These are phyloP conservation scores for Xylogone sp. DNA, from an alignment of 2,329 filamentous ascomycete genomes.

Conservation along the genomic window DNA sequence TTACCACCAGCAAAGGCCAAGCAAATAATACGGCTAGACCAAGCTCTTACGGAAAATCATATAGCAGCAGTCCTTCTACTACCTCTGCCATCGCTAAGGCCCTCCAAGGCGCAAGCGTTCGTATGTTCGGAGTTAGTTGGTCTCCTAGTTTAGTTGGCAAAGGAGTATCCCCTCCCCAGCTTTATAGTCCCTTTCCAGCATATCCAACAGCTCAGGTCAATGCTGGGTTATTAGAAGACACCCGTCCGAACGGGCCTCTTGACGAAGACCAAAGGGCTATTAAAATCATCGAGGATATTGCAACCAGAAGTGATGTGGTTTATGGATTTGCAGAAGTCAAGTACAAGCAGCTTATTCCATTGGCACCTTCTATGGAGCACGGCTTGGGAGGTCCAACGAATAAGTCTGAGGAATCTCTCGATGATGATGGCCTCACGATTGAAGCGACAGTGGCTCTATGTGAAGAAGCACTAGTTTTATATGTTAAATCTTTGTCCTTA, in stretches of 20 bases:
- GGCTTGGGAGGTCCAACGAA: constrained; percentile 63
- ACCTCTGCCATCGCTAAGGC: constrained; percentile 93
- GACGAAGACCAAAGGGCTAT: constrained; percentile 81
- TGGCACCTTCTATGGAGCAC: constrained; percentile 74
- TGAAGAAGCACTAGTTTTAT: constrained; percentile 91
- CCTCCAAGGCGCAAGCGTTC: constrained; percentile 83
- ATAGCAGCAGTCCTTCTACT: constrained; percentile 69
- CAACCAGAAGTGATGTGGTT: constrained; percentile 90
- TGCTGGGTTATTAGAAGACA: constrained; percentile 63
- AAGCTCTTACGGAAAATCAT: constrained; percentile 78
- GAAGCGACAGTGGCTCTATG: constrained; percentile 85
- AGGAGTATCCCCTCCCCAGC: constrained; percentile 67
- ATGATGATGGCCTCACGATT: constrained; percentile 73
- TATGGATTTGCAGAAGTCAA: constrained; percentile 98
- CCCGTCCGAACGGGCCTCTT: constrained; percentile 53
- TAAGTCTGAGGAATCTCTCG: constrained; percentile 46
- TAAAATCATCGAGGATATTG: constrained; percentile 84
- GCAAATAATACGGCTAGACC: constrained; percentile 62
- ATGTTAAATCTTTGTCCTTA: constrained; percentile 88
- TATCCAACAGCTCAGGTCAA: constrained; percentile 68
- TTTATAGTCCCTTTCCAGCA: constrained; percentile 78
- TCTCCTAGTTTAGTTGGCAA: constrained; percentile 58
- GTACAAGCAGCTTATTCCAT: constrained; percentile 91
- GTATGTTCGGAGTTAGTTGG: constrained; percentile 69
- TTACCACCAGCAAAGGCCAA: constrained; percentile 61